Base-by-base conservation (phyloP, 164 flowering plant genomes). In the Pachysandra terminalis region DNA sequence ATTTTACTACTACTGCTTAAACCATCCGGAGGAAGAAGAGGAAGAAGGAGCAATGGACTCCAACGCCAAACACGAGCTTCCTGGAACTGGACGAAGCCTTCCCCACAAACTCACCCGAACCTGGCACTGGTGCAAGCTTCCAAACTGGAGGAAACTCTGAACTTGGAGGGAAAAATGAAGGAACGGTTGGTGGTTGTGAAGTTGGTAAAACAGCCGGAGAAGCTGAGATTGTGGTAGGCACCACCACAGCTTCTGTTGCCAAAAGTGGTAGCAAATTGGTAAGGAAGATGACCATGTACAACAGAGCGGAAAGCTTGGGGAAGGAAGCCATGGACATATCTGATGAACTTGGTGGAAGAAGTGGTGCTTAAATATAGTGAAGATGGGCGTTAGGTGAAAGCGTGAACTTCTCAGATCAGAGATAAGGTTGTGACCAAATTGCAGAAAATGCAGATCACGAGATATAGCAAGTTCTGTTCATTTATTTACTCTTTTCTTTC, bases 51-150 rank as follows among this genome's bases (percentile, higher is more conserved):
- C 23, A 19, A 27, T 5, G 54, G 35, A 75, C 17, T 21, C 45
- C 48, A 17, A 67, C 9, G 52, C 56, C 66, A 48, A 53, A 23
- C 7, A n/a, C 27, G 4, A 56, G 59, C 53, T 25, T 61, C 0
- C 41, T 37, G 16, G 73, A 57, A 66, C 48, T 52, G 19, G 68
- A 68, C 21, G 68, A 56, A 22, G 65, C 72, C 73, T 51, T 77
- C 54, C 80, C 77, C 45, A 71, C 48, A 68, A 78, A 78, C 59
- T 69, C 75, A 13, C 75, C 78, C 8, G 75, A 65, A 41, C 25
- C 59, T 1, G 75, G 78, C 49, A 19, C 65, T 0, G 77, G 73
- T 17, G 75, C 71, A 17, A 52, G 12, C 22, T 37, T 63, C 28
- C 66, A 19, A 21, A 26, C 13, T 9, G 75, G 71, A 59, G 68